These are phyloP conservation scores for Mucor velutinosus DNA, from an alignment of 371 early-diverging fungal genomes.

Conservation along the genomic window DNA sequence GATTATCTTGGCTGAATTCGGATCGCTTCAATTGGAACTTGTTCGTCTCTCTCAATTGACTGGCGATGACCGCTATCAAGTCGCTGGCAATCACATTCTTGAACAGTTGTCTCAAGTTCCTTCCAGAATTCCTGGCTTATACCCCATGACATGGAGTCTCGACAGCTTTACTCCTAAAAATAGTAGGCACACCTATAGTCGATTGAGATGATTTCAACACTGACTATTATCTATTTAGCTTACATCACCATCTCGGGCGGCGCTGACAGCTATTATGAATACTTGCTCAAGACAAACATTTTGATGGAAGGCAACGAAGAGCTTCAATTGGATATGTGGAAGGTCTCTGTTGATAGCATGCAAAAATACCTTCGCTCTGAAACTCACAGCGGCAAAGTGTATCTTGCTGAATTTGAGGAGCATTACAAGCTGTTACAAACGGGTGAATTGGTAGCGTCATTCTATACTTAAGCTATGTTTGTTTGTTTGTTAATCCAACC, in stretches of 20 bases:
- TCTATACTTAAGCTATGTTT: not conserved
- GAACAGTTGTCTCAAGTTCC: slow-evolving; percentile 52
- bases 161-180: slow-evolving; percentile 43
- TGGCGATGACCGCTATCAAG: slow-evolving; percentile 66
- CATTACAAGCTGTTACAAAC: slow-evolving; percentile 31
- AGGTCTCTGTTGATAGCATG: slow-evolving; percentile 46
- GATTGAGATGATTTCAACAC: no score
- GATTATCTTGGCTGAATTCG: slow-evolving; percentile 82
- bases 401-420: slow-evolving; percentile 42
- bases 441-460: slow-evolving; percentile 39
- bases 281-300: slow-evolving; percentile 72
- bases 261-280: slow-evolving; percentile 92
- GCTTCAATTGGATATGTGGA: slow-evolving; percentile 46
- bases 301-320: slow-evolving; percentile 54
- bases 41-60: slow-evolving; percentile 81
- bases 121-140: slow-evolving; percentile 68
- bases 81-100: slow-evolving; percentile 66
- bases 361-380: slow-evolving; percentile 44
- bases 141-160: slow-evolving; percentile 62
- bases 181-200: slow-evolving; percentile 28
- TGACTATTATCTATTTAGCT: slow-evolving; percentile 18
- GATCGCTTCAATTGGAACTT: slow-evolving; percentile 88
- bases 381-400: slow-evolving; percentile 30
- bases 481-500: not conserved
- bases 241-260: slow-evolving; percentile 59